These are phyloP conservation scores for Pestalotiopsis sp. DNA, from an alignment of 2,329 filamentous ascomycete genomes.

Conservation along the genomic window DNA sequence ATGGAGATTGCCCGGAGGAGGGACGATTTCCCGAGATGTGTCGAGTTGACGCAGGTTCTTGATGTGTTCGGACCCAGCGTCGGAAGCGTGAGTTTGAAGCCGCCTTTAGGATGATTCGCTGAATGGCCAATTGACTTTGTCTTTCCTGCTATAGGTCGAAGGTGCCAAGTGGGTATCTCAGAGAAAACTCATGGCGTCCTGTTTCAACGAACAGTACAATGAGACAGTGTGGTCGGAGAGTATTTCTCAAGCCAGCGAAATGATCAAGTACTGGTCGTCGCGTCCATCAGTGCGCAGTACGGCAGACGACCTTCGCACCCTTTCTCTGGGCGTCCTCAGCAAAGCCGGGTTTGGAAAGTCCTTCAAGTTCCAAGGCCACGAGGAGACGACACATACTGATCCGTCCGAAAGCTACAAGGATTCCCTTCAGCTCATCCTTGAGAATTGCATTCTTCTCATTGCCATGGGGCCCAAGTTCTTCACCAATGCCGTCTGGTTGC, in stretches of 20 bases:
- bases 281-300: slow-evolving; percentile 1
- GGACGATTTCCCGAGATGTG: slow-evolving; percentile 17
- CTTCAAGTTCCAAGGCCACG: slow-evolving; percentile 17
- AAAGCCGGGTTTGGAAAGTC: slow-evolving; percentile 19
- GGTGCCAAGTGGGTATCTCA: slow-evolving; percentile 20
- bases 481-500: slow-evolving; percentile 22
- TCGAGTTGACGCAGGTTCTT: background rate
- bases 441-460: slow-evolving; percentile 34
- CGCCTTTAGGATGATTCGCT: background rate
- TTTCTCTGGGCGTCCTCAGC: slow-evolving; percentile 18
- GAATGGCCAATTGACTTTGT: background rate
- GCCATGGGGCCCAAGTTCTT: slow-evolving; percentile 29
- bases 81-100: background rate
- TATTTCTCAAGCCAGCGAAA: slow-evolving; percentile 7
- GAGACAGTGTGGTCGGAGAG: slow-evolving; percentile 19
- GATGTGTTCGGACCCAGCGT: background rate
- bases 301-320: slow-evolving; percentile 15
- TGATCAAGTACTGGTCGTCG: slow-evolving; percentile 18
- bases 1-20: slow-evolving; percentile 17
- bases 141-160: background rate
- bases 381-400: slow-evolving; percentile 7
- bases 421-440: slow-evolving; percentile 30
- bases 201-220: slow-evolving; percentile 19
- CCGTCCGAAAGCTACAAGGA: background rate
- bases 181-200: slow-evolving; percentile 11